These are phyloP conservation scores for Cairneyella variabilis DNA, from an alignment of 495 filamentous ascomycete genomes.

Conservation along the genomic window DNA sequence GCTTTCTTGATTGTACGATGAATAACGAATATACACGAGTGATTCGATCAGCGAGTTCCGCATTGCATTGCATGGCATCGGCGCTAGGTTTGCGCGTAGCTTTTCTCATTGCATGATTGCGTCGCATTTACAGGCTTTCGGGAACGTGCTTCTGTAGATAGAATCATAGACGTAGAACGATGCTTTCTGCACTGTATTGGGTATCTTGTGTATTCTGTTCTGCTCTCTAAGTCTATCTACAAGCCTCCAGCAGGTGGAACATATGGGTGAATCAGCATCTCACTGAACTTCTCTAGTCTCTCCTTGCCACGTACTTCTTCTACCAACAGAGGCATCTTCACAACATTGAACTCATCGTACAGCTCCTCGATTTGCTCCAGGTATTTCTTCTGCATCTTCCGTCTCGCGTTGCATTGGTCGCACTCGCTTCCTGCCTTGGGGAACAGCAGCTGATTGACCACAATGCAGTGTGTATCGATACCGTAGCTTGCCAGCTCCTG, in stretches of 20 bases:
- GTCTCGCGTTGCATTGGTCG: slow-evolving; percentile 90
- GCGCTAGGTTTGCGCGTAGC: too few species aligned
- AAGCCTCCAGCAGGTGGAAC: slow-evolving; percentile 60
- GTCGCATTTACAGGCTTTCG: too few species aligned
- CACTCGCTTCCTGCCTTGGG: slow-evolving; percentile 82
- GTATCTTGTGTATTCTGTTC: too few species aligned
- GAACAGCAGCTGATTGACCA: slow-evolving; percentile 97
- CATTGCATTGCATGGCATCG: too few species aligned
- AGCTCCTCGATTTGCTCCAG: slow-evolving; percentile 97
- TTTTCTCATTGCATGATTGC: too few species aligned
- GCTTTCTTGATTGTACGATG: too few species aligned
- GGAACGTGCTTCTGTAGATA: too few species aligned
- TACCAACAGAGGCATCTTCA: slow-evolving; percentile 91
- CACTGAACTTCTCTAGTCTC: slow-evolving; percentile 84
- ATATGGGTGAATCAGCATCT: slow-evolving; percentile 87
- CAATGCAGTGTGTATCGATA: slow-evolving; percentile 96
- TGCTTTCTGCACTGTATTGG: too few species aligned
- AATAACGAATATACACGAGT: too few species aligned
- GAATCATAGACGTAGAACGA: too few species aligned
- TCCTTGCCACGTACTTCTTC: slow-evolving; percentile 97
- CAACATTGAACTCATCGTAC: slow-evolving; percentile 98
- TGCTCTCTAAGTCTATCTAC: too few species aligned
- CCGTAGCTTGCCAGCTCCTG: slow-evolving; percentile 90
- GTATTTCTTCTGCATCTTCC: slow-evolving; percentile 99
- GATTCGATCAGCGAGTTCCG: too few species aligned